Evolutionary conservation across 805 yeast species (phyloP).

Genomic region (Vanderwaltozyma polyspora): DNA sequence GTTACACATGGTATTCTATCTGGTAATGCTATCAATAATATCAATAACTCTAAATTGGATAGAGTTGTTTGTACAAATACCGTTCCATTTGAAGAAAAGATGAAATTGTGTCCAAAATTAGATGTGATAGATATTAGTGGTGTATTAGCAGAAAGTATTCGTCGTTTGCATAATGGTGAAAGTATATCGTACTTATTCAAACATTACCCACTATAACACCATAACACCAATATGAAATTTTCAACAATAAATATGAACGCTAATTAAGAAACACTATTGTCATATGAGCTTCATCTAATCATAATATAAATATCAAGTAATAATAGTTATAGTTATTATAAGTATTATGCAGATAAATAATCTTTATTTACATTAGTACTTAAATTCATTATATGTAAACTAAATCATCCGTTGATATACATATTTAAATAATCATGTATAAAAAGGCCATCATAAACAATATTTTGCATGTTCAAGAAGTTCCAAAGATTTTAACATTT

Average conservation of each 20-base stretch:
- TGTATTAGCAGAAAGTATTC: constrained; percentile 82
- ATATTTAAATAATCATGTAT: too few relatives aligned
- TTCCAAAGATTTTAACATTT: constrained; percentile 38
- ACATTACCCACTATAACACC: constrained; percentile 20
- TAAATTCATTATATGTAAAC: too few relatives aligned
- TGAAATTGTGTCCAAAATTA: constrained; percentile 41
- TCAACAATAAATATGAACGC: too few relatives aligned
- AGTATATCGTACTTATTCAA: constrained; percentile 64
- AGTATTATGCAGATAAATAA: too few relatives aligned
- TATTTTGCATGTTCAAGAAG: constrained; percentile 42
- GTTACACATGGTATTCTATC: constrained; percentile 94
- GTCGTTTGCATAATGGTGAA: constrained; percentile 94
- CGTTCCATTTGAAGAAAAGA: constrained; percentile 66
- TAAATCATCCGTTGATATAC: too few relatives aligned
- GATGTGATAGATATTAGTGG: constrained; percentile 79
- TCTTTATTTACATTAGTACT: too few relatives aligned
- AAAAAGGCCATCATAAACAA: too few relatives aligned
- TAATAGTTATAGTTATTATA: too few relatives aligned
- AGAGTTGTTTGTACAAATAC: constrained; percentile 87
- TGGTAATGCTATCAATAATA: constrained; percentile 66
- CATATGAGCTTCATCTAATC: too few relatives aligned
- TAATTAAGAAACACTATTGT: too few relatives aligned
- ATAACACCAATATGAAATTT: too few relatives aligned
- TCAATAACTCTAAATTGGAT: constrained; percentile 55
- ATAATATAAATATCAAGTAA: too few relatives aligned